Evolutionary conservation across 768 basidiomycete genomes (phyloP).

Genomic region (Megacollybia marginata): DNA sequence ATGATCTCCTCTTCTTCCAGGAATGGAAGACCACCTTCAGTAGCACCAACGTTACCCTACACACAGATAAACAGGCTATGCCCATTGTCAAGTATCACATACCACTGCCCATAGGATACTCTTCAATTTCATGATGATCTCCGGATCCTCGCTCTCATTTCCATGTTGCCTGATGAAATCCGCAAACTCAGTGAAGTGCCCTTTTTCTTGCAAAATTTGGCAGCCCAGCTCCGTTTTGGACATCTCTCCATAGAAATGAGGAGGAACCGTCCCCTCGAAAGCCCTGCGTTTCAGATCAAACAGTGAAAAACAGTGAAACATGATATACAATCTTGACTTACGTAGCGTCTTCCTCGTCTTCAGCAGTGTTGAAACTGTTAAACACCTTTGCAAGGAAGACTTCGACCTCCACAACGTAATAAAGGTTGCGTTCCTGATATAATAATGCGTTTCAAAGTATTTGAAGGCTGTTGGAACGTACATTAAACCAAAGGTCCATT

Average conservation of each 20-base stretch:
- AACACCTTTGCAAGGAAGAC: slow-evolving; percentile 83
- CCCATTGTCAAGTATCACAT: slow-evolving; percentile 23
- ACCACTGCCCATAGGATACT: slow-evolving; percentile 97
- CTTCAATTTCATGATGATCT: slow-evolving; percentile 84
- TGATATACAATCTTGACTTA: slow-evolving; percentile 16
- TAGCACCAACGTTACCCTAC: slow-evolving; percentile 92
- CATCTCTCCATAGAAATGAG: slow-evolving; percentile 97
- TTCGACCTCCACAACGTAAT: slow-evolving; percentile 92
- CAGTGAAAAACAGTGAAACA: not conserved
- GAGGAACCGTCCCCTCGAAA: slow-evolving; percentile 83
- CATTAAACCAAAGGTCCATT: slow-evolving; percentile 95
- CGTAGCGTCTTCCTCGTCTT: slow-evolving; percentile 67
- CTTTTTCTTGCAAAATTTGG: slow-evolving; percentile 82
- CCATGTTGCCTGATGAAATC: slow-evolving; percentile 86
- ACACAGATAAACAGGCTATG: not conserved
- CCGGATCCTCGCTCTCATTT: slow-evolving; percentile 74
- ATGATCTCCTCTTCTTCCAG: slow-evolving; percentile 95
- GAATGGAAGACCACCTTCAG: slow-evolving; percentile 86
- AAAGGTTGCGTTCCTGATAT: slow-evolving; percentile 80
- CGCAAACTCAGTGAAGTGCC: slow-evolving; percentile 86
- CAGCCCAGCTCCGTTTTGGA: slow-evolving; percentile 95
- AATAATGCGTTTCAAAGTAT: slow-evolving; percentile 3
- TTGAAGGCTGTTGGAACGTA: slow-evolving; percentile 26
- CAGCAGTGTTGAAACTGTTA: slow-evolving; percentile 37
- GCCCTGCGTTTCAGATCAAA: slow-evolving; percentile 29